Evolutionary conservation across 768 basidiomycete species (phyloP).

Genomic region (Ephemerocybe angulata): DNA sequence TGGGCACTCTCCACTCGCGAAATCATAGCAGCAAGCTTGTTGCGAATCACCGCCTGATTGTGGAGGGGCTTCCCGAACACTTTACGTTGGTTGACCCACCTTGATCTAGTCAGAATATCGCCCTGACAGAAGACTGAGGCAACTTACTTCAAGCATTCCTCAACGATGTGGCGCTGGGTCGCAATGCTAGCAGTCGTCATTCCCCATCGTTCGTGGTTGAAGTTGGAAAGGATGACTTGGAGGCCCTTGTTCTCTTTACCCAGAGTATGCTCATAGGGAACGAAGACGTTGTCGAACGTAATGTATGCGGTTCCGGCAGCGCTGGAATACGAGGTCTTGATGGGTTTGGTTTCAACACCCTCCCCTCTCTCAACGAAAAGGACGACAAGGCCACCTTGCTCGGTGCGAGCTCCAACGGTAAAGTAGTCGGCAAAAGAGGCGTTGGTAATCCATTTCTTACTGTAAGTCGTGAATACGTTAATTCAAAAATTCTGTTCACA

Average conservation of each 20-base stretch:
- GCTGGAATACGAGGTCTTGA: slow-evolving; percentile 62
- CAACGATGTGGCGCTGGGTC: slow-evolving; percentile 11
- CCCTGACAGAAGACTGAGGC: background rate
- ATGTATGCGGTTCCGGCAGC: slow-evolving; percentile 80
- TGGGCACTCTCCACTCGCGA: slow-evolving; percentile 62
- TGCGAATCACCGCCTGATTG: slow-evolving; percentile 82
- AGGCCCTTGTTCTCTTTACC: slow-evolving; percentile 73
- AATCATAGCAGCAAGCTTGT: slow-evolving; percentile 84
- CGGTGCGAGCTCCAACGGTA: slow-evolving; percentile 63
- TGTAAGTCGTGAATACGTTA: too few relatives aligned
- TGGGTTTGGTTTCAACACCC: slow-evolving; percentile 78
- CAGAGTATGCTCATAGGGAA: slow-evolving; percentile 80
- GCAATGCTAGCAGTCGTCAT: slow-evolving; percentile 75
- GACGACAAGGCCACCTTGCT: slow-evolving; percentile 70
- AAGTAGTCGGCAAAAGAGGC: slow-evolving; percentile 55
- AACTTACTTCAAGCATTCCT: slow-evolving; percentile 1
- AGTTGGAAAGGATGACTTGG: slow-evolving; percentile 53
- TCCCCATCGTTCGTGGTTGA: slow-evolving; percentile 94
- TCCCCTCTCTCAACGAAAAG: slow-evolving; percentile 81
- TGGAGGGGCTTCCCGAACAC: slow-evolving; percentile 87
- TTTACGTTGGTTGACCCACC: slow-evolving; percentile 84
- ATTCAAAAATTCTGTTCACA: too few relatives aligned
- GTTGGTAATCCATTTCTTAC: slow-evolving; percentile 87
- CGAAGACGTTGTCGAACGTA: slow-evolving; percentile 77
- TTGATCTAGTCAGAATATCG: slow-evolving; percentile 20